Conservation (phyloP, 176 grass and related monocot species). For the Carex parvula region DNA sequence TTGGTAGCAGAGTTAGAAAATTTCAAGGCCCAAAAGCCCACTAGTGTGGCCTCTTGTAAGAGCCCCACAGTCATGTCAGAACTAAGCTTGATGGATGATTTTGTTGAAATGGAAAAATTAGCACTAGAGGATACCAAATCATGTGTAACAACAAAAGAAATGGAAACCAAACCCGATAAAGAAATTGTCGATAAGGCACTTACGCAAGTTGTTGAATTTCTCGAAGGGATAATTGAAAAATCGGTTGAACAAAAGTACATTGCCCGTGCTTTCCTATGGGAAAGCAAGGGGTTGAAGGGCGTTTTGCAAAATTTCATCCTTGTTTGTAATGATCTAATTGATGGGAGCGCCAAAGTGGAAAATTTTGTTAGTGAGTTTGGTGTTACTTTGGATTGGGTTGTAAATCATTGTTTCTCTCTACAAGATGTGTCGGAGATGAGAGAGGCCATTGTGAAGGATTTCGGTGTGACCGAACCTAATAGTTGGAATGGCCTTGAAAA, state of each 20-base stretch:
- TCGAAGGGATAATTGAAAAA: slow-evolving; percentile 74
- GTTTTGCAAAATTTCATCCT: slow-evolving; percentile 58
- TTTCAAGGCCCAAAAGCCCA: slow-evolving; percentile 61
- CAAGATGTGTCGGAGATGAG: slow-evolving; percentile 94
- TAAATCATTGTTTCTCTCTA: slow-evolving; percentile 84
- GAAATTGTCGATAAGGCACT: slow-evolving; percentile 42
- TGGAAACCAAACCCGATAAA: slow-evolving; percentile 21
- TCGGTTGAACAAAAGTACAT: slow-evolving; percentile 56
- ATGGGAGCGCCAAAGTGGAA: slow-evolving; percentile 52
- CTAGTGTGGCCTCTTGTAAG: slow-evolving; percentile 44
- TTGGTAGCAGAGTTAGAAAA: slow-evolving; percentile 91
- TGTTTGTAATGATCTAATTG: slow-evolving; percentile 65
- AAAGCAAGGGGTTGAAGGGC: slow-evolving; percentile 57
- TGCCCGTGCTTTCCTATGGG: slow-evolving; percentile 82
- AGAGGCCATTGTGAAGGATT: slow-evolving; percentile 63
- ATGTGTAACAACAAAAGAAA: slow-evolving; percentile 28
- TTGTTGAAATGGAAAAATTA: slow-evolving; percentile 90
- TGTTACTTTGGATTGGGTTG: slow-evolving; percentile 60
- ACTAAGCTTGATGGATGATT: slow-evolving; percentile 96
- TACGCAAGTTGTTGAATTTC: slow-evolving; percentile 62
- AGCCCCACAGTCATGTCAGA: slow-evolving; percentile 69
- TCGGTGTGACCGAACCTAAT: slow-evolving; percentile 40
- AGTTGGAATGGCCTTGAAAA: slow-evolving; percentile 39
- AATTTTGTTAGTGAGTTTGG: slow-evolving; percentile 53
- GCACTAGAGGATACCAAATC: slow-evolving; percentile 37